These are phyloP conservation scores for Coniochaeta sp. DNA, from an alignment of 2,329 filamentous ascomycete genomes.

Conservation along the genomic window DNA sequence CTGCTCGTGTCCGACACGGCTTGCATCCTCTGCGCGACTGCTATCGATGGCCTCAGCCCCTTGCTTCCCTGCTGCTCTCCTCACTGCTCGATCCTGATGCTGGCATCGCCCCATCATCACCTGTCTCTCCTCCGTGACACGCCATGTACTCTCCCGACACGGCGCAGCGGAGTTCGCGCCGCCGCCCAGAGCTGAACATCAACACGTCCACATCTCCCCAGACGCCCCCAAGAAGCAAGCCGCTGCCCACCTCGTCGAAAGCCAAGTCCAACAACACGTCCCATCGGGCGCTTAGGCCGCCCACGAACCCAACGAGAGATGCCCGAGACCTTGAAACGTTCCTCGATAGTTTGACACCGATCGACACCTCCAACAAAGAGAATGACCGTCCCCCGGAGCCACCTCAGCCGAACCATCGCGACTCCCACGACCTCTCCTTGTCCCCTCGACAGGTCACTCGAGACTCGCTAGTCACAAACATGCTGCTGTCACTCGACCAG, in stretches of 20 bases:
- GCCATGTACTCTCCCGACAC: constrained; percentile 3
- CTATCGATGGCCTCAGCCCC: background rate
- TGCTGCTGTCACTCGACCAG: constrained; percentile 88
- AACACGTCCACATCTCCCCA: constrained; percentile 22
- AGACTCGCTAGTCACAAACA: constrained; percentile 90
- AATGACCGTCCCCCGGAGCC: constrained; percentile 23
- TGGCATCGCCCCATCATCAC: too few species aligned
- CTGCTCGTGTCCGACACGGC: background rate
- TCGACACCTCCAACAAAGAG: constrained; percentile 27
- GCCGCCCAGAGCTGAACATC: constrained; percentile 30
- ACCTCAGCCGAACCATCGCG: constrained; percentile 31
- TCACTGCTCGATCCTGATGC: background rate
- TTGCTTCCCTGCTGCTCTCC: background rate
- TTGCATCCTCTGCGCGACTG: background rate
- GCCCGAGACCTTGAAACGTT: constrained; percentile 26
- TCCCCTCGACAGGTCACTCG: constrained; percentile 69
- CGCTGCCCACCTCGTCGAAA: constrained; percentile 19
- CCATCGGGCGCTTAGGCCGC: constrained; percentile 23
- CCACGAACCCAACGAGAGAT: constrained; percentile 15
- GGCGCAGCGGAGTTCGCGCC: constrained; percentile 13
- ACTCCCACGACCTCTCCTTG: constrained; percentile 83
- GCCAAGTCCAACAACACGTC: constrained; percentile 26
- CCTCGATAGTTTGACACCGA: constrained; percentile 31
- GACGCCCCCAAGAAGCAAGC: constrained; percentile 20
- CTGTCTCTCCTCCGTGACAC: background rate